These are phyloP conservation scores for Panaeolus cyanescens DNA, from an alignment of 768 basidiomycete species.

Conservation along the genomic window DNA sequence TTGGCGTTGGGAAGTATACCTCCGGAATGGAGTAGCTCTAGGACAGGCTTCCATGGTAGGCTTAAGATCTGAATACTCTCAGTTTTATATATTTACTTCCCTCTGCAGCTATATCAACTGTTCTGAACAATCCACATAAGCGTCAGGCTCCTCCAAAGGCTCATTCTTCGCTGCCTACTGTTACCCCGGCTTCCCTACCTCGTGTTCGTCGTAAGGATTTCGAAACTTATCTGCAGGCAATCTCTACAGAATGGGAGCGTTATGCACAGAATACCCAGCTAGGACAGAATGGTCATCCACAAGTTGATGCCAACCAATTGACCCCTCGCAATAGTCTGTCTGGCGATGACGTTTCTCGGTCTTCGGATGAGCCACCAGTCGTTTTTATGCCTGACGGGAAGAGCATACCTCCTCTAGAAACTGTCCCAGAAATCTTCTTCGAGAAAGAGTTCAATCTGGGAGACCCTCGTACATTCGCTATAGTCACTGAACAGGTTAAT, in stretches of 20 bases:
- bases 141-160: slow-evolving; percentile 85
- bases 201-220: slow-evolving; percentile 84
- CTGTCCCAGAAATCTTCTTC: slow-evolving; percentile 85
- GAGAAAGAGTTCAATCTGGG: slow-evolving; percentile 75
- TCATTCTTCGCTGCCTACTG: slow-evolving; percentile 75
- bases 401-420: slow-evolving; percentile 67
- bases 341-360: slow-evolving; percentile 12
- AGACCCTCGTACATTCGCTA: slow-evolving; percentile 73
- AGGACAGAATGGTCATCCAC: slow-evolving; percentile 39
- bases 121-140: slow-evolving; percentile 89
- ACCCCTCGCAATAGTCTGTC: slow-evolving; percentile 24
- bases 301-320: slow-evolving; percentile 33
- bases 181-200: slow-evolving; percentile 73
- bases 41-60: slow-evolving; percentile 88
- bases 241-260: slow-evolving; percentile 76
- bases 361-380: slow-evolving; percentile 21
- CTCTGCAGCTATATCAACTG: slow-evolving; percentile 83
- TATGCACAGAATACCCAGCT: slow-evolving; percentile 54
- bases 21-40: slow-evolving; percentile 76
- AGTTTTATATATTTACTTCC: neutral
- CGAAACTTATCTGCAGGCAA: slow-evolving; percentile 73
- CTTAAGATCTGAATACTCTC: slow-evolving; percentile 10
- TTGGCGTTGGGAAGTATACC: slow-evolving; percentile 54
- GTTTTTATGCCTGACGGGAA: slow-evolving; percentile 33
- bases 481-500: slow-evolving; percentile 66